A percentile compares a stretch with the other conserved stretches of the same genome.
phyloP scores from a whole-genome alignment of 106 monocot genomes.

The Amphibolis antarctica region DNA sequence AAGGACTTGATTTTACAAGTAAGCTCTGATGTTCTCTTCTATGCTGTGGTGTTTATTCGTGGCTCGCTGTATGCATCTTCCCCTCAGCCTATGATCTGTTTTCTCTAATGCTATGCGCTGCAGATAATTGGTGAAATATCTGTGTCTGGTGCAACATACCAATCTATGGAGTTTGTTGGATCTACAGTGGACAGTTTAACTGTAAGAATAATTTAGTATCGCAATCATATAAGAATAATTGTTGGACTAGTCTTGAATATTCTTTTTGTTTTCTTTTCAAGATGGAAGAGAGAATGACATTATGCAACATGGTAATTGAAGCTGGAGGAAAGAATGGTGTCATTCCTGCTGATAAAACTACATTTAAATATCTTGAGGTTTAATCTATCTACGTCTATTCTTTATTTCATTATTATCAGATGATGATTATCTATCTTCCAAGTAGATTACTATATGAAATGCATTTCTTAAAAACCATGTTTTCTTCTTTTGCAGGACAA shows the following conservation, averaged over 20 bases:
- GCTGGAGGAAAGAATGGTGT: constrained; percentile 96
- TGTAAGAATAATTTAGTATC: constrained; percentile 23
- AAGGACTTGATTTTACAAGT: constrained; percentile 98
- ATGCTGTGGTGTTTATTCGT: neutral
- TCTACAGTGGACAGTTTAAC: constrained; percentile 74
- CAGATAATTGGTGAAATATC: constrained; percentile 98
- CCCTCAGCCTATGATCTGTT: neutral
- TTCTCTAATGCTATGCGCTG: constrained; percentile 1
- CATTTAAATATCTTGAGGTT: constrained; percentile 92
- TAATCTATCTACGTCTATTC: neutral
- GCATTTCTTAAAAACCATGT: neutral
- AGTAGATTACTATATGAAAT: neutral
- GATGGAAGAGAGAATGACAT: constrained; percentile 99
- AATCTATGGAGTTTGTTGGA: constrained; percentile 94
- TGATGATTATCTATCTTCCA: too few species aligned
- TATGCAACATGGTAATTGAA: constrained; percentile 98
- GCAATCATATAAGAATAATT: neutral
- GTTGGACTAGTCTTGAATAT: neutral
- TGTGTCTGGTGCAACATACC: constrained; percentile 89
- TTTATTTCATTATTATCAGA: neutral
- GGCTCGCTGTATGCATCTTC: neutral
- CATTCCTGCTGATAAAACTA: constrained; percentile 78
- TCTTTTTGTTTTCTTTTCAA: constrained; percentile 9
- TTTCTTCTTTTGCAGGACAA: constrained; percentile 41
- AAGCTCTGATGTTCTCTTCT: constrained; percentile 3